These are phyloP conservation scores for Fragaria ananassa DNA, from an alignment of 306 rosid genomes.

Conservation along the genomic window DNA sequence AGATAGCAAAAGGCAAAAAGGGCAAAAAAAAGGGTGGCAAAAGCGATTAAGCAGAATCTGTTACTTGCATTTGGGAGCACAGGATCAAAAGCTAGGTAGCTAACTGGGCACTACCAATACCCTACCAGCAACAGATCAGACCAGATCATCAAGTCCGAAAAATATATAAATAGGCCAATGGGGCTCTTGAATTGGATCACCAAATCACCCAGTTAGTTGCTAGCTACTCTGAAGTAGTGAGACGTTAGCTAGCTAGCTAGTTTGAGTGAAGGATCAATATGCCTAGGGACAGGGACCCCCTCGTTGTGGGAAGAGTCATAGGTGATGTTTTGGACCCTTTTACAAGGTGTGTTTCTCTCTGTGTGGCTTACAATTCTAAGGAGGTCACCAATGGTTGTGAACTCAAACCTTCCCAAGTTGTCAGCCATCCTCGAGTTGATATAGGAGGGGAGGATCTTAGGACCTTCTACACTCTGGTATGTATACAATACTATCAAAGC, in stretches of 20 bases:
- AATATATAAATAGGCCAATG: conserved; percentile 19
- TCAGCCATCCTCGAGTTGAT: conserved; percentile 45
- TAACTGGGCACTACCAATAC: not conserved
- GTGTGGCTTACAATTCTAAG: conserved; percentile 26
- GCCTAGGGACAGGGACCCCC: conserved; percentile 51
- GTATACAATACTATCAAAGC: not conserved
- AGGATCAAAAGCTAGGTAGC: not conserved
- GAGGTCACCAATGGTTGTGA: conserved; percentile 61
- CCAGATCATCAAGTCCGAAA: not conserved
- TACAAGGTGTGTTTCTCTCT: conserved; percentile 35
- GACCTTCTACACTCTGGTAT: conserved; percentile 58
- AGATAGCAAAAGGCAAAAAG: not conserved
- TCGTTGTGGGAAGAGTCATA: conserved; percentile 48
- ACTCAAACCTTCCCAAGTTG: conserved; percentile 51
- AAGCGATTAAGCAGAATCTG: conserved; percentile 16
- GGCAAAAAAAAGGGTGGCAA: not conserved
- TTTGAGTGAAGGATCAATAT: conserved; percentile 5
- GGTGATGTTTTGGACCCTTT: conserved; percentile 56
- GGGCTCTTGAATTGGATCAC: not conserved
- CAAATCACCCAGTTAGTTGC: not conserved
- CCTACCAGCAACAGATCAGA: not conserved
- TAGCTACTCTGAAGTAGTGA: not conserved
- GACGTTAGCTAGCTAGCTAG: not conserved
- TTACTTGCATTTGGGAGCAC: not conserved
- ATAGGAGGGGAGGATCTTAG: conserved; percentile 55